phyloP scores from a whole-genome alignment of 2,329 filamentous ascomycete species.

The Diplodia scrobiculata region DNA sequence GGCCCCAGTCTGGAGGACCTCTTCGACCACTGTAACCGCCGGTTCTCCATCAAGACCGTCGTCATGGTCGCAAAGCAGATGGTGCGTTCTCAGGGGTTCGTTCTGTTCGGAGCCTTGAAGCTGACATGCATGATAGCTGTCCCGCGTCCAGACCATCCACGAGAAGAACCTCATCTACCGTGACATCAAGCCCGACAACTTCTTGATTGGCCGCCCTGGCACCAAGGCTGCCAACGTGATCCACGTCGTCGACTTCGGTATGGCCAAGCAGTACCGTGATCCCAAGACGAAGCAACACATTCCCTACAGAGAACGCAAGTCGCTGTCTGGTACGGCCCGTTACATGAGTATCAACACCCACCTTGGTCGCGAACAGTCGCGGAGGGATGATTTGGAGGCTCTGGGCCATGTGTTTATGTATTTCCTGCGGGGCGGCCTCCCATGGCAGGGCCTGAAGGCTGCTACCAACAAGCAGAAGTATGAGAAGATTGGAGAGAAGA shows the following conservation, averaged over 20 bases:
- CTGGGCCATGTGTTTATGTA: conserved; percentile 71
- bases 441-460: conserved; percentile 69
- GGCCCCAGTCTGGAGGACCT: conserved; percentile 94
- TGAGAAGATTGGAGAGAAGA: conserved; percentile 99
- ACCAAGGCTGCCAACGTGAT: conserved; percentile 97
- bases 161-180: conserved; percentile 99
- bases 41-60: conserved; percentile 95
- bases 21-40: conserved; percentile 94
- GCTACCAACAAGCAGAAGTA: conserved; percentile 93
- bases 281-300: conserved; percentile 99
- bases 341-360: conserved; percentile 99
- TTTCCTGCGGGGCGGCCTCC: conserved; percentile 66
- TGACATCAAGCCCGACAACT: conserved; percentile 99
- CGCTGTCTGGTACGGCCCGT: conserved; percentile 89
- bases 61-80: conserved; percentile 99
- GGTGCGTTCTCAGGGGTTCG: conserved; percentile 56
- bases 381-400: conserved; percentile 93
- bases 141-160: conserved; percentile 89
- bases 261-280: conserved; percentile 99
- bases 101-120: conserved; percentile 29
- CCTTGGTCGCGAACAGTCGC: conserved; percentile 90
- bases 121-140: conserved; percentile 60
- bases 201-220: conserved; percentile 88
- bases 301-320: conserved; percentile 94
- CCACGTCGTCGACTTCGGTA: conserved; percentile 97